Conservation (phyloP, 164 flowering plant species). For the Annona cherimola region DNA sequence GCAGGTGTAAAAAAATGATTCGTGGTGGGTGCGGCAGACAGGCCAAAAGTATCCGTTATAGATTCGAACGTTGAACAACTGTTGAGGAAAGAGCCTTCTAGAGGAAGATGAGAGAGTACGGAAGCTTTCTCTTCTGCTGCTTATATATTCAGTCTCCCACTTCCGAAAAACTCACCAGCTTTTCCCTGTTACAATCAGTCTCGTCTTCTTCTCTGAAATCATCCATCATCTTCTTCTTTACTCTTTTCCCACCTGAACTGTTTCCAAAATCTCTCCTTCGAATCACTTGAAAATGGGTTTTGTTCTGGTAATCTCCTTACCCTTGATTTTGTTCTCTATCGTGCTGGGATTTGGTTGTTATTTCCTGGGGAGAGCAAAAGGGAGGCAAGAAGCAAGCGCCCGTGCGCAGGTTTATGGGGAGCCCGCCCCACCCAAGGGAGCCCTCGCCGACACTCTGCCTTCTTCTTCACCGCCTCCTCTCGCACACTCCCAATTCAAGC, state of each 20-base stretch:
- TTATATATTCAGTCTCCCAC: background rate
- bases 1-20: no score
- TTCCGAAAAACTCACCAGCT: background rate
- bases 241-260: no score
- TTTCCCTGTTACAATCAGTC: background rate
- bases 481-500: slow-evolving; percentile 2
- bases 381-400: slow-evolving; percentile 41
- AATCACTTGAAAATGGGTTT: slow-evolving; percentile 40
- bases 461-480: slow-evolving; percentile 17
- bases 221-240: no score
- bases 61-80: background rate
- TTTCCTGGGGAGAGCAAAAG: slow-evolving; percentile 48
- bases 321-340: slow-evolving; percentile 46
- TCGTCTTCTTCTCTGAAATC: background rate
- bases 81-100: background rate
- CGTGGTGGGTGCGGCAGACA: no score
- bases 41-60: background rate
- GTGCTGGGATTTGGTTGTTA: slow-evolving; percentile 65
- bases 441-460: slow-evolving; percentile 6
- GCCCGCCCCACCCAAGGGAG: slow-evolving; percentile 45
- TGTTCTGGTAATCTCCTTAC: slow-evolving; percentile 63
- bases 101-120: background rate
- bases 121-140: background rate
- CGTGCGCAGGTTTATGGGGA: slow-evolving; percentile 40
- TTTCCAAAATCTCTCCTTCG: background rate